Conservation (phyloP, 1,139 yeast genomes). For the Magnusiomyces magnusii region DNA sequence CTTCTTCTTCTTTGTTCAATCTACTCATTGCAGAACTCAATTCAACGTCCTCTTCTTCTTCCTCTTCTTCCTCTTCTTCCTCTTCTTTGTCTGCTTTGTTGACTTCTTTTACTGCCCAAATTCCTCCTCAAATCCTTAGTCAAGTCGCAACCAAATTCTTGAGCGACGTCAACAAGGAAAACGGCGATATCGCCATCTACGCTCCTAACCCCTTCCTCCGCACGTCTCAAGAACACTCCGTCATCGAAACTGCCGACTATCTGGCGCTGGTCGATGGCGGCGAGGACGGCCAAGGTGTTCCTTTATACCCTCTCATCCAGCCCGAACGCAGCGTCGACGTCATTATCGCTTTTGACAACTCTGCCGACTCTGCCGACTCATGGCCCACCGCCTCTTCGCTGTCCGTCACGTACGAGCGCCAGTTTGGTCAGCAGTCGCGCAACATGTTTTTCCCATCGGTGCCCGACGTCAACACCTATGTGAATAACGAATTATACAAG, state of each 20-base stretch:
- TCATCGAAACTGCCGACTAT: constrained; percentile 34
- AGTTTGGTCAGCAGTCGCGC: constrained; percentile 35
- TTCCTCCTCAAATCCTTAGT: too few species aligned
- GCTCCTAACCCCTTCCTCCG: constrained; percentile 70
- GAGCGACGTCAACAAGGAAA: constrained; percentile 23
- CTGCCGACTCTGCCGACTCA: constrained; percentile 54
- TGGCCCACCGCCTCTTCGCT: constrained; percentile 69
- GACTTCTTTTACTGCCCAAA: too few species aligned
- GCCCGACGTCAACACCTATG: constrained; percentile 65
- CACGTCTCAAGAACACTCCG: constrained; percentile 20
- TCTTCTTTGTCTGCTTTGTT: too few species aligned
- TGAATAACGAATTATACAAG: constrained; percentile 40
- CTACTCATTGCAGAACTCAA: too few species aligned
- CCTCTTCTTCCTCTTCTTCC: too few species aligned
- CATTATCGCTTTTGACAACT: constrained; percentile 74
- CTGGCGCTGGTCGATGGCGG: constrained; percentile 84
- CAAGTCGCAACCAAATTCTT: constrained; percentile 24
- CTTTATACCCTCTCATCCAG: constrained; percentile 69
- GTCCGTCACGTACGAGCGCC: constrained; percentile 46
- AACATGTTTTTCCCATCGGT: constrained; percentile 69
- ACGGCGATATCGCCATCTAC: constrained; percentile 61
- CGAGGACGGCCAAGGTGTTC: constrained; percentile 72
- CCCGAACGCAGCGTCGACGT: constrained; percentile 66
- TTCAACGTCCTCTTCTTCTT: too few species aligned
- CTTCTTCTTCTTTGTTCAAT: constrained; percentile 75